Percentiles rank a stretch among this genome's conserved stretches.
phyloP scores from a whole-genome alignment of 148 eudicot genomes.

The Arbutus unedo region DNA sequence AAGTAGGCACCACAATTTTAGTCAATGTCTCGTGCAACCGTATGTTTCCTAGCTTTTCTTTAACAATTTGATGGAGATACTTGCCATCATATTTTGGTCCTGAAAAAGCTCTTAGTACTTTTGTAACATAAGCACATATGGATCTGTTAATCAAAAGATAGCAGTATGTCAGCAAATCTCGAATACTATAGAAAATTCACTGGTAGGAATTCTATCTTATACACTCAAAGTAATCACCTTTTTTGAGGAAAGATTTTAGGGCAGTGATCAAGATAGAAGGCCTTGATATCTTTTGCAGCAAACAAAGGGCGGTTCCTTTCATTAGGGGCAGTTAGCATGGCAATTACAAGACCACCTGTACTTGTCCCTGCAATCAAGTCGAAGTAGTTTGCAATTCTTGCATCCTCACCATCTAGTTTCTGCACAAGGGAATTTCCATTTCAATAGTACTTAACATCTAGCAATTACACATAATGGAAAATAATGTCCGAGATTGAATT shows the following conservation, averaged over 20 bases:
- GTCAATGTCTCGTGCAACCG: conserved; percentile 8
- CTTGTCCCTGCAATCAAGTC: conserved; percentile 10
- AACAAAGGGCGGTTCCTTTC: neutral
- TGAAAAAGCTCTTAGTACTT: too few species aligned
- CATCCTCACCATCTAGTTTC: conserved; percentile 15
- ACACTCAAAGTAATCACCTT: neutral
- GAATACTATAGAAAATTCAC: too few species aligned
- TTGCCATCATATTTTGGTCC: conserved; percentile 15
- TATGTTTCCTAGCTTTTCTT: neutral
- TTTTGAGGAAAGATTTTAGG: conserved; percentile 12
- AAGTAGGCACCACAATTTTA: conserved; percentile 15
- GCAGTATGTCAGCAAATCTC: too few species aligned
- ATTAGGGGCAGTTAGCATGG: conserved; percentile 9
- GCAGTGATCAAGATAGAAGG: conserved; percentile 9
- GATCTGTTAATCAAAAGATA: too few species aligned
- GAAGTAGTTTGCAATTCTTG: conserved; percentile 14
- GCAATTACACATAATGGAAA: too few species aligned
- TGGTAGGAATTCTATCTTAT: neutral
- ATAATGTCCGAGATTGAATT: neutral
- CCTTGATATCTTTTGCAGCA: conserved; percentile 16
- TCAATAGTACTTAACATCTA: too few species aligned
- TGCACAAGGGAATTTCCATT: neutral
- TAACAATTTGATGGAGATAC: conserved; percentile 3
- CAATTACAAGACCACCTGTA: conserved; percentile 8
- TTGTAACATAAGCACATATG: too few species aligned